Evolutionary conservation across 163 green algal genomes (phyloP), one percentile per base, ranked within the genome.

Genomic region (Scenedesmus sp.): DNA sequence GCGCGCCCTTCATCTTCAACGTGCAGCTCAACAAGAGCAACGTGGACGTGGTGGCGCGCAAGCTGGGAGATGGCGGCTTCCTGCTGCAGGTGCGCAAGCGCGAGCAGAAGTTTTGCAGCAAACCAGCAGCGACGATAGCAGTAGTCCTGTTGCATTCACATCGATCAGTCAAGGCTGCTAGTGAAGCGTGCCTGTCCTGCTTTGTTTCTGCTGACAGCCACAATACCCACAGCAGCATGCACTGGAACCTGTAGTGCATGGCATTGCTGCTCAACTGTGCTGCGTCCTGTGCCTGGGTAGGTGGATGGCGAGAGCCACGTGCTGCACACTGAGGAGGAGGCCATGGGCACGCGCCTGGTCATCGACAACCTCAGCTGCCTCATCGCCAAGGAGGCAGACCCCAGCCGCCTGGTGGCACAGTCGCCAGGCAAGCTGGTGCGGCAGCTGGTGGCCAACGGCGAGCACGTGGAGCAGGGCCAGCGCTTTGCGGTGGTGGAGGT

Each of bases 291-390:
- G 20, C 62, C 76, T 89, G 16, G 90, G 82, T 95, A 99, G 96
- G 94, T 99, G 67, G 98, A 99, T 87, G 98, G 98, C 34, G 91
- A 94, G n/a, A 96, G 94, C 9, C 97, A 99, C 92, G 97, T 99
- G 79, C 95, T 99, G 74, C 98, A 99, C 93, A 94, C 94, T 23
- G 97, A 99, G 91, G 97, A 99, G 92, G 97, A 99, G 91, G 94
- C 96, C 0, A 81, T 96, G 88, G 98, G 98, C 86, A 99, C 97
- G 3, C 96, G 98, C 7, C 95, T 99, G 81, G 96, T 97, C 60
- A 97, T 99, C 86, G 97, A 98, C 95, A 97, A 95, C 23, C 94
- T 97, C 56, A 99, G 96, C 12, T 99, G 97, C 95, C 95, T 99
- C 86, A 96, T 99, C 52, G 96, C 95, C 82, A 98, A 98, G 90